Base-by-base conservation (phyloP, 306 rosid genomes). In the Myrica gale region DNA sequence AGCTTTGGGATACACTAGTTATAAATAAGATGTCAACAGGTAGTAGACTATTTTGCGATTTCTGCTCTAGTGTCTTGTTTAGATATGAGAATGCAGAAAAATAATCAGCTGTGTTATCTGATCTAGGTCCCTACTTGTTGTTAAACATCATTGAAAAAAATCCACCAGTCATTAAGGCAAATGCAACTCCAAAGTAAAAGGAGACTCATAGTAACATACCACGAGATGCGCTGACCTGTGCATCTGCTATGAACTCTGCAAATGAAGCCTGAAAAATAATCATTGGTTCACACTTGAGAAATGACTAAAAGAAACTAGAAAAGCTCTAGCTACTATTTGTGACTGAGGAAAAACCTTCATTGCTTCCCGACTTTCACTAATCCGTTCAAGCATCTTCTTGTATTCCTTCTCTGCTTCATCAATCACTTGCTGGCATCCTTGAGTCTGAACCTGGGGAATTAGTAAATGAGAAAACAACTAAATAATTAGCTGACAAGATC, bases 171-270 rank as follows among this genome's bases (percentile, higher is more conserved):
- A 56, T 56, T 56, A 20, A 56, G 61, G 61, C 32, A 67, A 17
- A 67, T 43, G 47, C 47, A 39, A 41, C 16, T 3, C 3, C 17
- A 51, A n/a, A 67, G 7, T 43, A 41, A 67, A 39, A 32, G 6
- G 39, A 9, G 0, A 26, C 69, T 58, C 52, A 12, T 45, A 72
- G 21, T 23, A 46, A 43, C 85, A 79, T 89, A 92, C 98, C 96
- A 37, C 87, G 96, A 63, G 92, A 76, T 69, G 96, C 85, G 42
- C 85, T 86, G 68, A 89, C 86, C 63, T 89, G 93, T 78, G 85
- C 95, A 62, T 95, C 97, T 42, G 81, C 88, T 76, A 86, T 78
- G 77, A 92, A 90, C 71, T 92, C 96, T 60, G 79, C 91, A 77
- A 85, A 95, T 26, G 97, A 92, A 74, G 84, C 92, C 97, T 92